These are phyloP conservation scores for Sordariomycetes sp. DNA, from an alignment of 2,329 filamentous ascomycete species.

Conservation along the genomic window DNA sequence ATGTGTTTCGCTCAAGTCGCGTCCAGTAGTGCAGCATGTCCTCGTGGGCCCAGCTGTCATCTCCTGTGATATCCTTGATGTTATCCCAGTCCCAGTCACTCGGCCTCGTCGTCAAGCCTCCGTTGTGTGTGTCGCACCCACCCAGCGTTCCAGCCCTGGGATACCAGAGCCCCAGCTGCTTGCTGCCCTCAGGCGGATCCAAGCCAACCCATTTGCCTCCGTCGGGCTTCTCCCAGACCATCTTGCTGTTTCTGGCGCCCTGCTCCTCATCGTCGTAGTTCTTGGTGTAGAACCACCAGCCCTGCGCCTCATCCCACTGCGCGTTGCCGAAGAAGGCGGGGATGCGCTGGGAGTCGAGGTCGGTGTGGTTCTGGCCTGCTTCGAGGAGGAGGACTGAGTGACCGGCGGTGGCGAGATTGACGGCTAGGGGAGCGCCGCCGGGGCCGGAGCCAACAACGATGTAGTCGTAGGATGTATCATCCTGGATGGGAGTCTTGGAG, in stretches of 20 bases:
- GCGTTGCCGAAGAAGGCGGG: slow-evolving; percentile 16
- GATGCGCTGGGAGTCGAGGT: slow-evolving; percentile 33
- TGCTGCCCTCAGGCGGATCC: slow-evolving; percentile 8
- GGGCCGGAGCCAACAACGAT: slow-evolving; percentile 50
- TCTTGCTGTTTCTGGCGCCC: slow-evolving; percentile 7
- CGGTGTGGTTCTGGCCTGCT: slow-evolving; percentile 26
- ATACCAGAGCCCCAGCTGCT: slow-evolving; percentile 18
- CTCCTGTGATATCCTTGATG: slow-evolving; percentile 38
- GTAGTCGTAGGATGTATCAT: slow-evolving; percentile 37
- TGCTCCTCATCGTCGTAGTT: slow-evolving; percentile 10
- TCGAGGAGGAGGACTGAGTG: slow-evolving; percentile 50
- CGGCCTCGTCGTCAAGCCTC: slow-evolving; percentile 36
- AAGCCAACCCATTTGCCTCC: slow-evolving; percentile 9
- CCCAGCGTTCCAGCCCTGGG: slow-evolving; percentile 16
- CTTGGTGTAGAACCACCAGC: slow-evolving; percentile 11
- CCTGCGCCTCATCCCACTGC: slow-evolving; percentile 13
- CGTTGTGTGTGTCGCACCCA: slow-evolving; percentile 24
- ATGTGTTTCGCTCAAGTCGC: slow-evolving; percentile 35
- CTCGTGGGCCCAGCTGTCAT: slow-evolving; percentile 35
- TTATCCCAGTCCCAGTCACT: slow-evolving; percentile 39
- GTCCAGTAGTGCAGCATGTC: slow-evolving; percentile 40
- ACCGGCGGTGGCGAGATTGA: slow-evolving; percentile 45
- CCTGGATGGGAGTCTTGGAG: not conserved
- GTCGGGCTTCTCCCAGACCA: slow-evolving; percentile 8
- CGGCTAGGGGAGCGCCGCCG: slow-evolving; percentile 45